Evolutionary conservation across 176 grass and related monocot species (phyloP), one percentile per base, ranked within the genome.

Genomic region (Musa troglodytarum): DNA sequence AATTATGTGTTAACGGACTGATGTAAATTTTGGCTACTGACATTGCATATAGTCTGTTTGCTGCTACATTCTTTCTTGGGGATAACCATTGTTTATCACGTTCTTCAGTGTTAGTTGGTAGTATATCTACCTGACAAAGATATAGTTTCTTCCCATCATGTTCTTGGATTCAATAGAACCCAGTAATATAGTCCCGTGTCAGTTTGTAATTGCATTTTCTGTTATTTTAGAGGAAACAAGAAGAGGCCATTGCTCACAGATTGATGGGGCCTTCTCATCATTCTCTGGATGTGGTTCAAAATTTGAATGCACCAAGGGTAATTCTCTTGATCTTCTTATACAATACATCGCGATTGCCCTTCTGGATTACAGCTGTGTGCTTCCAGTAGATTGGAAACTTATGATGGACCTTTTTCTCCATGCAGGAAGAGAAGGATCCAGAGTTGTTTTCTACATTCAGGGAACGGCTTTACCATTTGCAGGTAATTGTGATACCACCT

Each of bases 391-490:
- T 43, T 43, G 34, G 34, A 43, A 74, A 75, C 23, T 86, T 66
- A 80, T 73, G 25, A 85, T 25, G 49, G 68, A 17, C 56, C 80
- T 54, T 83, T n/a, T 75, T 74, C 52, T 53, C 69, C 79, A 28
- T 80, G 74, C 76, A 98, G 94, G 77, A 89, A 75, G 88, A 98
- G 83, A 93, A 82, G 84, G 86, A 87, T 85, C 90, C 95, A 49
- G 84, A 98, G 81, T 88, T 86, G 19, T 98, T 98, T 77, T 91
- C 88, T 79, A 93, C 95, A 73, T 98, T 98, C 64, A 93, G 86
- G 83, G 88, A 98, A 65, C 94, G 94, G 52, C 86, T 98, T 81
- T 52, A 34, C 74, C 93, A 98, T 82, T 88, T 98, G 49, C 90
- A 98, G 84, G 94, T 93, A 82, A 59, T 23, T 61, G 66, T 26